Base-by-base conservation (phyloP, 805 yeast genomes). In the Spathaspora hagerdaliae region DNA sequence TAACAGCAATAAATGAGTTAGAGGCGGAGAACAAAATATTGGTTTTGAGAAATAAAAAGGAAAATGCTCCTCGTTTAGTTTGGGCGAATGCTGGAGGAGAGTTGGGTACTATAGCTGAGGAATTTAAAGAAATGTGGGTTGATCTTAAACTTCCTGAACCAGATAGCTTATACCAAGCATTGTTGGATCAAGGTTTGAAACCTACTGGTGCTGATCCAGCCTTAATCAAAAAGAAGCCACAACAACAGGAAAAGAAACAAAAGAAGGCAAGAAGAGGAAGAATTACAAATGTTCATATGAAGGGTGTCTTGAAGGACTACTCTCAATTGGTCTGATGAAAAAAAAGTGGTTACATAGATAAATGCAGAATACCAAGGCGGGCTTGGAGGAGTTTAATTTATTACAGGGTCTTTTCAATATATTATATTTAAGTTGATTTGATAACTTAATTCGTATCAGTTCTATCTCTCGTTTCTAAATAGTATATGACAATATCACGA, bases 151-250 rank as follows among this genome's bases (percentile, higher is more conserved):
- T 92, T 31, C 99, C 99, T 2, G 83, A 84, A 29, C 81, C 83
- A 27, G 85, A 86, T 43, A 95, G 85, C 45, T 73, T 94, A 49
- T 96, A 96, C 26, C 81, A 83, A 45, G 80, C 81, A 46, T 74
- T 94, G 51, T 78, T 85, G 48, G 87, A 82, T 48, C 82, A 87
- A 48, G 92, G 96, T n/a, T 77, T 94, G 63, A 94, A 90, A 64
- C 99, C 99, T 8, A 92, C 98, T 0, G 86, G 94, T 59, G 94
- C 90, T n/a, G 99, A 94, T 61, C 98, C 99, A n/a, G 87, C 90
- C 36, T 79, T 87, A n/a, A 69, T 90, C 48, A 87, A 84, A 65
- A 85, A 82, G 60, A 79, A 78, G 45, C 79, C 78, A 39, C 71
- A 64, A 45, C 71, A 67, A 45, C 75, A 73, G 36, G 83, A 81